These are phyloP conservation scores for Candida xyloterini DNA, from an alignment of 805 yeast genomes.

Conservation along the genomic window DNA sequence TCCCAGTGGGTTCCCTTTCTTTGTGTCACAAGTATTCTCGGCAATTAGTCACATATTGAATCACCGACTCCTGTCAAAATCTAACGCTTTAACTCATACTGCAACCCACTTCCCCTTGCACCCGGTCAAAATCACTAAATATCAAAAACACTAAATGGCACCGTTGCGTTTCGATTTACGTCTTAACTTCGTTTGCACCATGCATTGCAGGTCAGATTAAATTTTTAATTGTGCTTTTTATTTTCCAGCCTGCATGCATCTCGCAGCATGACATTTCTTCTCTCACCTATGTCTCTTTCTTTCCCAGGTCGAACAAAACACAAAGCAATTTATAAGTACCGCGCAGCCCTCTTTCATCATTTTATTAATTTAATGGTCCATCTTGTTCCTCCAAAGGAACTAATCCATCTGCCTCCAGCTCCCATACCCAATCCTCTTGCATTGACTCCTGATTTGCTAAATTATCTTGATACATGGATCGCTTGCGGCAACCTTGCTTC, in stretches of 20 bases:
- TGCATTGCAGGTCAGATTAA: constrained; percentile 6
- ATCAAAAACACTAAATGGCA: not conserved
- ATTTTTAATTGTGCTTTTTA: constrained; percentile 1
- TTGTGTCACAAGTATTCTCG: too few relatives aligned
- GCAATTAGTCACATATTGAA: too few relatives aligned
- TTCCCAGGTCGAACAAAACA: not conserved
- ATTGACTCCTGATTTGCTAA: constrained; percentile 3
- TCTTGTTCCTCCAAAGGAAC: not conserved
- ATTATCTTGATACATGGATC: constrained; percentile 37
- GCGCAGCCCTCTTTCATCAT: not conserved
- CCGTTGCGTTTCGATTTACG: constrained; percentile 7
- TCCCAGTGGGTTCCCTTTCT: too few relatives aligned
- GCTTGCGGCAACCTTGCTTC: constrained; percentile 46
- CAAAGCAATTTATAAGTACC: not conserved
- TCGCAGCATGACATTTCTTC: constrained; percentile 8
- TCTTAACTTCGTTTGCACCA: constrained; percentile 2
- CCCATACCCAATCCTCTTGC: not conserved
- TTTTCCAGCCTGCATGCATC: constrained; percentile 4
- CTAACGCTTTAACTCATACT: too few relatives aligned
- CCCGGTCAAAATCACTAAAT: not conserved
- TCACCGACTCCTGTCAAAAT: too few relatives aligned
- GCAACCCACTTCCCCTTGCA: not conserved
- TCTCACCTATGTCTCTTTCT: not conserved
- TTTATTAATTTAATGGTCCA: not conserved
- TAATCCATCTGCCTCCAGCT: not conserved